Evolutionary conservation across 305 asterid species (phyloP).

Genomic region (Salvia sclarea): DNA sequence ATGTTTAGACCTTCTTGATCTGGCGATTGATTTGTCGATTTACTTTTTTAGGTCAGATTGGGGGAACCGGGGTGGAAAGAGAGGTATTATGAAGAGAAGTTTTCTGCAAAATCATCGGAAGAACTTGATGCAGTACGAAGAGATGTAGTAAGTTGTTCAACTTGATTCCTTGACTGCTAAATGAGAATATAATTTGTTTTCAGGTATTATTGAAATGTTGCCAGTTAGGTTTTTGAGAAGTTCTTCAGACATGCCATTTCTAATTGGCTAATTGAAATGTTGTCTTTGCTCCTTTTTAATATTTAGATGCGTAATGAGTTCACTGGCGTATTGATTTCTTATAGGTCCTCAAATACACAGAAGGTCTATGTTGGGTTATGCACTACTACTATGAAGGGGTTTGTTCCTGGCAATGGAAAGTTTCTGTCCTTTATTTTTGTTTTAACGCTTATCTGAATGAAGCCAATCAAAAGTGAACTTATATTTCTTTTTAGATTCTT

Average conservation of each 20-base stretch:
- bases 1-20: constrained; percentile 18
- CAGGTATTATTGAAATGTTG: not conserved
- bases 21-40: constrained; percentile 19
- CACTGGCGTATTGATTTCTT: constrained; percentile 24
- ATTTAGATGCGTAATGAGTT: constrained; percentile 11
- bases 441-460: not conserved
- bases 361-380: constrained; percentile 99
- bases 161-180: constrained; percentile 25
- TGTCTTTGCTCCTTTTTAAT: constrained; percentile 16
- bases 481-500: constrained; percentile 9
- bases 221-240: not conserved
- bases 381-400: constrained; percentile 98
- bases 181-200: constrained; percentile 12
- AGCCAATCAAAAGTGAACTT: not conserved
- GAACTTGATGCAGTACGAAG: constrained; percentile 77
- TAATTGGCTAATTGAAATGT: constrained; percentile 2
- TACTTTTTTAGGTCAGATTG: constrained; percentile 63
- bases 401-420: constrained; percentile 97
- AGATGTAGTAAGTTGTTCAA: constrained; percentile 75
- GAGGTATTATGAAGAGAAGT: constrained; percentile 93
- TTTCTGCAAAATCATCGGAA: constrained; percentile 69
- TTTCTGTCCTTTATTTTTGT: constrained; percentile 22
- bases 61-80: constrained; percentile 96
- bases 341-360: constrained; percentile 83
- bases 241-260: constrained; percentile 12